Evolutionary conservation across 2,329 filamentous ascomycete genomes (phyloP).

Genomic region (Eutypella sp.): DNA sequence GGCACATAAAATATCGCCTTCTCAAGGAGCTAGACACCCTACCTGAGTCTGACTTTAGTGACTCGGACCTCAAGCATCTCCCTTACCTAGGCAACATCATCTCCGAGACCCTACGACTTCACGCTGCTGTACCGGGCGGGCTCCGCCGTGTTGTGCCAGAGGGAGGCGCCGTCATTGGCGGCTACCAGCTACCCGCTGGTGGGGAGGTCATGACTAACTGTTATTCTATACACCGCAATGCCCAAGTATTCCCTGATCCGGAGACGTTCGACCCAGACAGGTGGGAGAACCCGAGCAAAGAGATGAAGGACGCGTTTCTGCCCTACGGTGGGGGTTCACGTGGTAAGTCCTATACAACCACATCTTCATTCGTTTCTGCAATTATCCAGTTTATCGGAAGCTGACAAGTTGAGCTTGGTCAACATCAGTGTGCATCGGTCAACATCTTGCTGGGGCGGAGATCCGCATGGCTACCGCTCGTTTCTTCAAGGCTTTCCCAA

Average conservation of each 20-base stretch:
- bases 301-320: constrained; percentile 43
- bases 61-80: constrained; percentile 30
- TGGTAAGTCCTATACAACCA: constrained; percentile 24
- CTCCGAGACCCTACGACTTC: constrained; percentile 40
- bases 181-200: constrained; percentile 35
- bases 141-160: constrained; percentile 36
- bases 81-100: constrained; percentile 38
- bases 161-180: constrained; percentile 33
- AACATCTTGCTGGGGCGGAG: constrained; percentile 53
- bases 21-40: constrained; percentile 31
- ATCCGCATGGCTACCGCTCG: constrained; percentile 44
- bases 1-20: constrained; percentile 28
- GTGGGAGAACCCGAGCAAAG: constrained; percentile 29
- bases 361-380: not conserved
- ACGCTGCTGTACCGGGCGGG: constrained; percentile 33
- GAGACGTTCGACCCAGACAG: constrained; percentile 30
- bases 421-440: constrained; percentile 43
- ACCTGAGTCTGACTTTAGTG: constrained; percentile 24
- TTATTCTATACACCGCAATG: constrained; percentile 43
- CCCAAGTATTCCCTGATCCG: constrained; percentile 35
- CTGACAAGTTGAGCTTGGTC: not conserved
- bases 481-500: constrained; percentile 46
- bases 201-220: constrained; percentile 36
- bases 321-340: constrained; percentile 49
- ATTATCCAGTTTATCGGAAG: not conserved